Percentiles rank a stretch among this genome's conserved stretches.
Evolutionary conservation across 352 stramenopile species (phyloP).

Genomic region (Pythium aphanidermatum): DNA sequence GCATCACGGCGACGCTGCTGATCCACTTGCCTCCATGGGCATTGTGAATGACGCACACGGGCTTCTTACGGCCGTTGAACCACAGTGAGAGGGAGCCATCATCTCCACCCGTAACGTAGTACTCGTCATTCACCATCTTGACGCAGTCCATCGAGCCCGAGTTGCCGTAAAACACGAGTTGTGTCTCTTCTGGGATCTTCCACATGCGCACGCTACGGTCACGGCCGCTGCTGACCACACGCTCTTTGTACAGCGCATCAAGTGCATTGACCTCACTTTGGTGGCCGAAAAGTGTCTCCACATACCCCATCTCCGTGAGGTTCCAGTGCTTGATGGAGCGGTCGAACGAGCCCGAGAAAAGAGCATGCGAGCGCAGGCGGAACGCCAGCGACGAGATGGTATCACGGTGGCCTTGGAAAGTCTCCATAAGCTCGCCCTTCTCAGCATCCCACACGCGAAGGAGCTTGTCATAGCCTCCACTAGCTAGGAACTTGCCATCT

Average conservation of each 20-base stretch:
- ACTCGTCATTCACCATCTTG: slow-evolving; percentile 89
- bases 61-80: slow-evolving; percentile 93
- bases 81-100: slow-evolving; percentile 89
- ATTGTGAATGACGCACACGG: slow-evolving; percentile 67
- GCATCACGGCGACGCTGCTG: slow-evolving; percentile 83
- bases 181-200: slow-evolving; percentile 94
- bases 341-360: slow-evolving; percentile 92
- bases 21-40: slow-evolving; percentile 93
- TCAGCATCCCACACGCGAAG: slow-evolving; percentile 87
- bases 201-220: slow-evolving; percentile 92
- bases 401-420: slow-evolving; percentile 88
- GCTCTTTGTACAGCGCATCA: slow-evolving; percentile 87
- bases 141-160: slow-evolving; percentile 89
- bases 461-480: slow-evolving; percentile 87
- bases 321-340: slow-evolving; percentile 94
- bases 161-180: slow-evolving; percentile 92
- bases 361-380: slow-evolving; percentile 77
- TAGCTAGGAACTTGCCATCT: slow-evolving; percentile 90
- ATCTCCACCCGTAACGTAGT: slow-evolving; percentile 90
- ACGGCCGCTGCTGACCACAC: slow-evolving; percentile 85
- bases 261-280: slow-evolving; percentile 88
- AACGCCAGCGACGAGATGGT: slow-evolving; percentile 85
- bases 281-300: slow-evolving; percentile 94
- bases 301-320: slow-evolving; percentile 93
- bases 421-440: slow-evolving; percentile 76